Conservation (phyloP, 768 basidiomycete species). For the Rossbeevera mucosa region DNA sequence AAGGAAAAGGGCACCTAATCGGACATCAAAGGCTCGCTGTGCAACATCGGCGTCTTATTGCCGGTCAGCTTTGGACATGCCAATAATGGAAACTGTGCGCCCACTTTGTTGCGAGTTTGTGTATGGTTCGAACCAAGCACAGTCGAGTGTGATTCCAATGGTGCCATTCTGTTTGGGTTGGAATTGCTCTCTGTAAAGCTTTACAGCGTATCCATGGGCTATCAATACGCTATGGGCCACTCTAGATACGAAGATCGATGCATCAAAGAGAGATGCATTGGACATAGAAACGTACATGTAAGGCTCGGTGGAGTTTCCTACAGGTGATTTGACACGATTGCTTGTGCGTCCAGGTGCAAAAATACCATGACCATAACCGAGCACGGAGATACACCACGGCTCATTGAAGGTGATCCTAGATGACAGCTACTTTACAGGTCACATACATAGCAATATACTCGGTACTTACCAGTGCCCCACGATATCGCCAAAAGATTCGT, state of each 20-base stretch:
- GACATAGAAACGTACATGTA: conserved; percentile 53
- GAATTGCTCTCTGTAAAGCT: conserved; percentile 66
- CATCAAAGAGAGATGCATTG: background rate
- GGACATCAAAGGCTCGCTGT: conserved; percentile 69
- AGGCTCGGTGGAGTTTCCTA: conserved; percentile 66
- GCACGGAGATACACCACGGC: conserved; percentile 68
- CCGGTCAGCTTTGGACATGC: background rate
- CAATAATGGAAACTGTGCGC: background rate
- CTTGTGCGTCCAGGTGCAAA: conserved; percentile 73
- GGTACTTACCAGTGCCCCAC: conserved; percentile 65
- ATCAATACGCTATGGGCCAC: conserved; percentile 67
- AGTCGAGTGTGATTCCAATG: conserved; percentile 78
- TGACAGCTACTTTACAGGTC: conserved; percentile 18
- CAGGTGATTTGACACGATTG: conserved; percentile 55
- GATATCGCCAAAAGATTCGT: conserved; percentile 71
- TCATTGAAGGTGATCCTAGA: conserved; percentile 75
- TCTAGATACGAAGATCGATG: conserved; percentile 31
- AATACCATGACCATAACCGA: conserved; percentile 68
- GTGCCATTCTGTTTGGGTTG: conserved; percentile 58
- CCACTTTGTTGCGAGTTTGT: conserved; percentile 65
- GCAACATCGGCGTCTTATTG: conserved; percentile 59
- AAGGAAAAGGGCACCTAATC: conserved; percentile 54
- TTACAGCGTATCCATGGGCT: conserved; percentile 66
- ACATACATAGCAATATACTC: background rate
- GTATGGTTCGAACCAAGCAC: conserved; percentile 72